Evolutionary conservation across 2,329 filamentous ascomycete genomes (phyloP).

Genomic region (Exophiala calicioides): DNA sequence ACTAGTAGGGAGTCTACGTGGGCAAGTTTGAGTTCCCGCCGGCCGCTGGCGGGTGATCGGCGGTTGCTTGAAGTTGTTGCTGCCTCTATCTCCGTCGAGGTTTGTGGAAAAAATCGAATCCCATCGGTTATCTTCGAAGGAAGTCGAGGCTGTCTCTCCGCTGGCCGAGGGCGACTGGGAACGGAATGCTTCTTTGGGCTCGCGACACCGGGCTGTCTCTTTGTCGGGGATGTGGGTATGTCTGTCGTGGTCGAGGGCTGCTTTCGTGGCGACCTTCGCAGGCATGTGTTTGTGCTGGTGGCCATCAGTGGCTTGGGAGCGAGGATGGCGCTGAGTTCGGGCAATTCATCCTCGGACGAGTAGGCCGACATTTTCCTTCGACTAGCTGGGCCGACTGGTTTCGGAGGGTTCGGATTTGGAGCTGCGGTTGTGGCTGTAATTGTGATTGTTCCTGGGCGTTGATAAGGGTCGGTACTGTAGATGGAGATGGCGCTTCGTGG

Average conservation of each 20-base stretch:
- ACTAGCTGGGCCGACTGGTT: neutral
- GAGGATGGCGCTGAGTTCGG: conserved; percentile 26
- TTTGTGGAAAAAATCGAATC: conserved; percentile 12
- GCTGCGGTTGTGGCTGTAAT: neutral
- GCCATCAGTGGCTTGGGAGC: conserved; percentile 22
- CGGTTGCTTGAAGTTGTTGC: conserved; percentile 17
- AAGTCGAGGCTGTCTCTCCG: neutral
- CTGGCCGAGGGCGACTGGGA: neutral
- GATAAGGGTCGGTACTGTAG: too few species aligned
- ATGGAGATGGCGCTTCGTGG: too few species aligned
- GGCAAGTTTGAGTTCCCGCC: conserved; percentile 34
- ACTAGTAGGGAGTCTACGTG: conserved; percentile 40
- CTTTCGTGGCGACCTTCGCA: conserved; percentile 29
- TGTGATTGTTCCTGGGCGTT: too few species aligned
- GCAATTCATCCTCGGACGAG: conserved; percentile 29
- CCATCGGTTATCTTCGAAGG: neutral
- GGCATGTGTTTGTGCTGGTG: conserved; percentile 12
- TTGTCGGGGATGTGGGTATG: conserved; percentile 5
- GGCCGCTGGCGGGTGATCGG: conserved; percentile 18
- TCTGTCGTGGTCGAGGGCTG: conserved; percentile 3
- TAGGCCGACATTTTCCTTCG: conserved; percentile 12
- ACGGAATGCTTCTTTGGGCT: conserved; percentile 1
- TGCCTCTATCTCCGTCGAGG: conserved; percentile 5
- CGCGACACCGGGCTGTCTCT: neutral
- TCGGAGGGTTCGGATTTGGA: neutral